A percentile compares a stretch with the other conserved stretches of the same genome.
Evolutionary conservation across 371 early-diverging fungal species (phyloP).

Genomic region (Quaeritorhiza haematococci): DNA sequence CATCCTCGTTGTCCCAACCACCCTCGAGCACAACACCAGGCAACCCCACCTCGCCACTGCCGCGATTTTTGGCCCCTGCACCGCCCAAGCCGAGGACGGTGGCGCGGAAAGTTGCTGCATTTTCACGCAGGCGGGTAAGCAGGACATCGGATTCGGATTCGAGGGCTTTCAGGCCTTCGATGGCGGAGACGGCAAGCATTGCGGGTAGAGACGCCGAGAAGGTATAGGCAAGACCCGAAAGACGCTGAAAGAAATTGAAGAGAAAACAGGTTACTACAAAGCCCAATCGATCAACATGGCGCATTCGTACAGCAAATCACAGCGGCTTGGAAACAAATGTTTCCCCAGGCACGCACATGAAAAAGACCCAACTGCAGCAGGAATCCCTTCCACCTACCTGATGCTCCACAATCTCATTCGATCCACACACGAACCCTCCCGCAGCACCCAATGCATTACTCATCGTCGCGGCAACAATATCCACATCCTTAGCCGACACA

Average conservation of each 20-base stretch:
- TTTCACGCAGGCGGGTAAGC: constrained; percentile 30
- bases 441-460: constrained; percentile 76
- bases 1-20: too few species aligned
- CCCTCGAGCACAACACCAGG: constrained; percentile 32
- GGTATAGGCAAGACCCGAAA: constrained; percentile 91
- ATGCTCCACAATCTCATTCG: constrained; percentile 86
- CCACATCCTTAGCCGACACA: constrained; percentile 76
- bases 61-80: too few species aligned
- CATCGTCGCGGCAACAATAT: constrained; percentile 92
- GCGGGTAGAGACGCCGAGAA: constrained; percentile 99
- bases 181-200: constrained; percentile 84
- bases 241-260: constrained; percentile 51
- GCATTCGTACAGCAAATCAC: too few species aligned
- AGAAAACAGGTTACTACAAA: constrained; percentile 1
- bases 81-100: constrained; percentile 20
- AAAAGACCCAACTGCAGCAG: too few species aligned
- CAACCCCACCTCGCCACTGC: constrained; percentile 20
- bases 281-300: background rate
- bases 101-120: constrained; percentile 38
- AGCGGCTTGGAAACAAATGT: too few species aligned
- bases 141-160: constrained; percentile 20
- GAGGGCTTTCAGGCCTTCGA: constrained; percentile 77
- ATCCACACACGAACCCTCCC: constrained; percentile 96
- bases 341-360: too few species aligned
- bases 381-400: too few species aligned